phyloP scores from a whole-genome alignment of 345 rosid genomes.

The Euphorbia tirucalli region DNA sequence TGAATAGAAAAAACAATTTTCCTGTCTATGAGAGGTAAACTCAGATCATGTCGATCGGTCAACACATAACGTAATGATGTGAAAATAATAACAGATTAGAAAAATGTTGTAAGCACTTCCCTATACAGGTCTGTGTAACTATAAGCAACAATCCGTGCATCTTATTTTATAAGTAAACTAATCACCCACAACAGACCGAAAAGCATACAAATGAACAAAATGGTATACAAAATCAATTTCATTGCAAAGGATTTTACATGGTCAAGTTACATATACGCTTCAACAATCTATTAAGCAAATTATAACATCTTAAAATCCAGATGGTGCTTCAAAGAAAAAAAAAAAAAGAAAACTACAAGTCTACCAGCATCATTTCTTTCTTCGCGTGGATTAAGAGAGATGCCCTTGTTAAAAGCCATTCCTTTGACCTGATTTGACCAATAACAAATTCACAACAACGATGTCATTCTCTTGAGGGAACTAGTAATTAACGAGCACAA shows the following conservation, averaged over 20 bases:
- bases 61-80: neutral
- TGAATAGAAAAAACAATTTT: neutral
- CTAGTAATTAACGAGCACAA: neutral
- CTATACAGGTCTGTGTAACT: neutral
- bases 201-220: neutral
- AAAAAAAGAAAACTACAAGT: neutral
- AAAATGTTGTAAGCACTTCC: neutral
- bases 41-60: neutral
- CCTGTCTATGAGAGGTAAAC: neutral
- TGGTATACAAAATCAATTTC: neutral
- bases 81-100: neutral
- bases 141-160: neutral
- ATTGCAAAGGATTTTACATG: neutral
- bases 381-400: constrained; percentile 45
- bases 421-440: constrained; percentile 72
- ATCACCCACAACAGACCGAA: neutral
- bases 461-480: neutral
- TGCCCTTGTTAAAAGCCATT: constrained; percentile 84
- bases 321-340: neutral
- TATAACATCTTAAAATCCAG: constrained; percentile 1
- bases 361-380: constrained; percentile 86
- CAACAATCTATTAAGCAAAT: neutral
- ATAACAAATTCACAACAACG: constrained; percentile 3
- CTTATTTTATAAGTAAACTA: neutral
- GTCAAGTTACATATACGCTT: neutral